phyloP scores from a whole-genome alignment of 345 rosid genomes.

The Noccaea bulbosa region DNA sequence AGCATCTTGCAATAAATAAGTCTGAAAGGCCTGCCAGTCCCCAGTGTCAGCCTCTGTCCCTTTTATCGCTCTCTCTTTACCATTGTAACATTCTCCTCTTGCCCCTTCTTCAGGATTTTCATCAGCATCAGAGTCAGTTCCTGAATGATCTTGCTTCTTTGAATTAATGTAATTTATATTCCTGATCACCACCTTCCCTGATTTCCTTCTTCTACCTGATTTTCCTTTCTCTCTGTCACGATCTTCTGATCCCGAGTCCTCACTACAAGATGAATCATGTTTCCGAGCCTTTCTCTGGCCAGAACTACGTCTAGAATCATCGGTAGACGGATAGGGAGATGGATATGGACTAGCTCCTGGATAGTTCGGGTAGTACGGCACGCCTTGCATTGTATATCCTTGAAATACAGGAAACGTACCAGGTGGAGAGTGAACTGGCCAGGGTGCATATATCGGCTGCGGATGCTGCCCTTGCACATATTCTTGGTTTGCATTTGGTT shows the following conservation, averaged over 20 bases:
- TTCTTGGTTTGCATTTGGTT: conserved; percentile 58
- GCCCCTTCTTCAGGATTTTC: conserved; percentile 54
- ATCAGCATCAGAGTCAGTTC: conserved; percentile 59
- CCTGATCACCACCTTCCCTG: conserved; percentile 80
- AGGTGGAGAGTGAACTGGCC: conserved; percentile 91
- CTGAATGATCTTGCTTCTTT: conserved; percentile 63
- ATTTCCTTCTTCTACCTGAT: conserved; percentile 65
- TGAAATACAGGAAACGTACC: conserved; percentile 77
- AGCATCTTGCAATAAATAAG: conserved; percentile 68
- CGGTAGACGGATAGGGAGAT: conserved; percentile 67
- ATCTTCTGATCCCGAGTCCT: conserved; percentile 55
- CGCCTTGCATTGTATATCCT: conserved; percentile 85
- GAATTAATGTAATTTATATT: conserved; percentile 84
- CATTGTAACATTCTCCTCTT: conserved; percentile 45
- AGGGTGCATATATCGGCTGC: conserved; percentile 71
- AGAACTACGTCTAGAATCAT: conserved; percentile 58
- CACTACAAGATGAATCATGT: conserved; percentile 70
- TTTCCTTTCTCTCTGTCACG: conserved; percentile 55
- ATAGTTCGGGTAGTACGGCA: conserved; percentile 78
- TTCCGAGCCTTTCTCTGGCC: conserved; percentile 60
- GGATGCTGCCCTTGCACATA: conserved; percentile 77
- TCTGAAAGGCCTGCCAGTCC: conserved; percentile 94
- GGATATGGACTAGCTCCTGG: conserved; percentile 66
- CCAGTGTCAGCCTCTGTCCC: conserved; percentile 66
- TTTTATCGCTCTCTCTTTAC: conserved; percentile 47